Evolutionary conservation across 352 stramenopile species (phyloP).

Genomic region (Pythium scleroteichum): DNA sequence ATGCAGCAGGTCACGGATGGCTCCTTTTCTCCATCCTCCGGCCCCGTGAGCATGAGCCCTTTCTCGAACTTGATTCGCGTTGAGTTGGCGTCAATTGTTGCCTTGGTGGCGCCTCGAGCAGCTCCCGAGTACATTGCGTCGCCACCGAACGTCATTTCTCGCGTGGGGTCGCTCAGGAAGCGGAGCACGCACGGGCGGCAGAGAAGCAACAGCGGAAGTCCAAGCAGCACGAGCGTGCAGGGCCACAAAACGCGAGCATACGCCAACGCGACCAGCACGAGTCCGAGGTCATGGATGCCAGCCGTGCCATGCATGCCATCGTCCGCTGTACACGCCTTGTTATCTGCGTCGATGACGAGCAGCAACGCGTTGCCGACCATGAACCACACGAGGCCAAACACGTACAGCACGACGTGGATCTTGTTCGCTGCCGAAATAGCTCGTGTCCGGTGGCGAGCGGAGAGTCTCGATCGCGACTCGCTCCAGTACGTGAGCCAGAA

Average conservation of each 20-base stretch:
- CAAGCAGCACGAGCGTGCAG: conserved; percentile 24
- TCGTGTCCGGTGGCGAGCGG: conserved; percentile 5
- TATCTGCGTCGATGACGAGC: conserved; percentile 25
- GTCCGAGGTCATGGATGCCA: conserved; percentile 21
- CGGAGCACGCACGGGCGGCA: conserved; percentile 27
- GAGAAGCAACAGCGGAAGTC: conserved; percentile 17
- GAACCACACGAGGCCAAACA: conserved; percentile 29
- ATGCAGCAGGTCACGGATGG: conserved; percentile 24
- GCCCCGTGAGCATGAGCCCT: conserved; percentile 1
- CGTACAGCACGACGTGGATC: conserved; percentile 23
- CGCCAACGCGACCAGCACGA: conserved; percentile 20
- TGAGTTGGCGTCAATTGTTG: conserved; percentile 20
- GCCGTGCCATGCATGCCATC: not conserved
- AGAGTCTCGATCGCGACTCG: conserved; percentile 5
- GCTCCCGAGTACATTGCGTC: conserved; percentile 12
- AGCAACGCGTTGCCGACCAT: conserved; percentile 27
- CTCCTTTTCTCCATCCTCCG: conserved; percentile 3
- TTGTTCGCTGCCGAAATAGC: conserved; percentile 20
- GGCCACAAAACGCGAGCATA: conserved; percentile 31
- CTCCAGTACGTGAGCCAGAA: conserved; percentile 31
- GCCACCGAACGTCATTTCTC: conserved; percentile 9
- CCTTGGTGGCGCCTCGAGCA: conserved; percentile 15
- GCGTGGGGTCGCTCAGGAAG: conserved; percentile 15
- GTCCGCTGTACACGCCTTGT: conserved; percentile 8
- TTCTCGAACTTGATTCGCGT: conserved; percentile 17